Base-by-base conservation (phyloP, 352 stramenopile species). In the Plasmopara halstedii region DNA sequence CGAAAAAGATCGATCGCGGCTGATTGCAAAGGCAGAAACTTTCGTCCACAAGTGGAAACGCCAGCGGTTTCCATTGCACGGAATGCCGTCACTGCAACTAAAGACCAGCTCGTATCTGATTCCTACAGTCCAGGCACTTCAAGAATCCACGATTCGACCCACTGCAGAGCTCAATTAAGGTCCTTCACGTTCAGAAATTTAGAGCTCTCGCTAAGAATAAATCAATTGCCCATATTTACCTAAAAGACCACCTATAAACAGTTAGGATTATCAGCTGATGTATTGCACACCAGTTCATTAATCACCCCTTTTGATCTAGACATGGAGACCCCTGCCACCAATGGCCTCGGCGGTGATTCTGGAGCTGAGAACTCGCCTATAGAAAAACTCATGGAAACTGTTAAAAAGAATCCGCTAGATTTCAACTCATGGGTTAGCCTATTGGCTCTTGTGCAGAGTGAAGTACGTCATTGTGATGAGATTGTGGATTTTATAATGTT, bases 391-490 rank as follows among this genome's bases (percentile, higher is more conserved):
- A 56, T 35, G 15, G 73, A 83, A 22, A 50, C 58, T 11, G 73
- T 90, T 32, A 57, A 74, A 36, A 53, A 62, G 46, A 90, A 85
- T 44, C 79, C 79, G 39, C 65, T 90, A 25, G 79, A 90, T 50
- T 90, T 90, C 46, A 83, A 83, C 50, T 71, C 79, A 36, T 90
- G 79, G 79, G 68, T 83, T 46, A 69, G 85, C 45, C 50, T 90
- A 46, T 53, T 90, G 19, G 50, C 79, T 39, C 67, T 85, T 34
- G 68, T 87, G 7, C 75, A 88, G 58, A 81, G 53, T 34, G 76
- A 90, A 39, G 73, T 85, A 54, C 26, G 32, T 18, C 32, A 48
- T 8, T 39, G 36, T 14, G 20, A 27, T 37, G 9, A 14, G 26
- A 14, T 4, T 37, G n/a, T n/a, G n/a, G n/a, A n/a, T n/a, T n/a